A percentile compares a stretch with the other conserved stretches of the same genome.
These are phyloP conservation scores for Podospora pseudoanserina DNA, from an alignment of 495 filamentous ascomycete genomes.

Conservation along the genomic window DNA sequence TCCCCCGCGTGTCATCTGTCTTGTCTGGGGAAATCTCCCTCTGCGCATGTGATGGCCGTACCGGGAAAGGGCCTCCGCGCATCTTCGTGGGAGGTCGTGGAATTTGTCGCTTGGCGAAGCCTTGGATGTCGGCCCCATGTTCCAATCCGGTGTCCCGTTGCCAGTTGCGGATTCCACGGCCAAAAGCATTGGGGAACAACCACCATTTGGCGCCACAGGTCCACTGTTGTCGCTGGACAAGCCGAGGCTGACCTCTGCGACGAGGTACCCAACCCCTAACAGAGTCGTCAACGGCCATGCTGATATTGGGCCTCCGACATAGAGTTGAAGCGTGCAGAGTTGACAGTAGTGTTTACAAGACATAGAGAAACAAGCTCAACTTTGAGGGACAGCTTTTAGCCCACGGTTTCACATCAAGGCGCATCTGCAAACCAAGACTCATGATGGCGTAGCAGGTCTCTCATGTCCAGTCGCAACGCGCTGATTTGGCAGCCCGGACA, in stretches of 20 bases:
- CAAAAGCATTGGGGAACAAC: not conserved
- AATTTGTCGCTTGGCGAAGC: constrained; percentile 5
- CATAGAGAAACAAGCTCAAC: not conserved
- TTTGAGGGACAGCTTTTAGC: not conserved
- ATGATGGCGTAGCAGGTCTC: not conserved
- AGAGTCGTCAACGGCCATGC: not conserved
- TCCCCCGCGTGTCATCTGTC: constrained; percentile 8
- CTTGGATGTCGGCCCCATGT: constrained; percentile 1
- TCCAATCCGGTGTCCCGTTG: constrained; percentile 4
- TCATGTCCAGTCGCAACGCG: not conserved
- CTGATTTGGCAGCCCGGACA: constrained; percentile 1
- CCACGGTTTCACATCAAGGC: not conserved
- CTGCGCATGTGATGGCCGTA: constrained; percentile 13
- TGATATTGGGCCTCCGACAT: not conserved
- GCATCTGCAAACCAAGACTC: not conserved
- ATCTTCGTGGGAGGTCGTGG: constrained; percentile 4
- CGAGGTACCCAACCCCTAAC: constrained; percentile 8
- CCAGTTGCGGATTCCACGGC: constrained; percentile 3
- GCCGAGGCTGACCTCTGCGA: constrained; percentile 21
- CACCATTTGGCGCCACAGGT: constrained; percentile 12
- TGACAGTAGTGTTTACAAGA: not conserved
- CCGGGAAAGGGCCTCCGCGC: constrained; percentile 10
- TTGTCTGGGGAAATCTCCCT: constrained; percentile 1
- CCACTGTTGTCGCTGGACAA: constrained; percentile 7
- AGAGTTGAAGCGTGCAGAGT: not conserved